Evolutionary conservation across 306 rosid species (phyloP), one percentile per base, ranked within the genome.

Genomic region (Fragaria iinumae): DNA sequence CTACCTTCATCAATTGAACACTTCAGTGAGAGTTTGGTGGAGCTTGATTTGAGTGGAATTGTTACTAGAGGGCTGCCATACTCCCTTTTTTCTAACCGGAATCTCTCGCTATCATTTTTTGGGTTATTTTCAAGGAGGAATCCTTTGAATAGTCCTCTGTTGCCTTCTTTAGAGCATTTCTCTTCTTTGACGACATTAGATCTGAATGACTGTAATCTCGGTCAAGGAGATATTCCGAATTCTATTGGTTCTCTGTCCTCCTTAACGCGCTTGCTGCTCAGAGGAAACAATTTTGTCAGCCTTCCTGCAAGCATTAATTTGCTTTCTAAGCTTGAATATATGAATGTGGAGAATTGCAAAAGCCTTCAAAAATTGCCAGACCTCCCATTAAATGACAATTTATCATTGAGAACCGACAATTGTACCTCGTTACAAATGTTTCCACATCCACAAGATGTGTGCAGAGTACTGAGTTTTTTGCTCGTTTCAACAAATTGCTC

Each of bases 361-460:
- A 80, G 49, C 47, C 80, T 80, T 23, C 3, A 17, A 32, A 23
- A 29, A 13, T 75, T 80, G 66, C 84, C 84, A 2, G n/a, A 80
- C 5, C 62, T 80, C 4, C 75, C 84, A 1, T 11, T 66, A 59
- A 69, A 67, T 50, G 17, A 41, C 60, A 23, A 0, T 70, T 39
- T 69, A 77, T 38, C 62, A 52, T 36, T 45, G 5, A 34, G 45
- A 47, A 48, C 21, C 16, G 25, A 23, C 5, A 56, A 56, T 56
- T 52, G 57, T 52, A 52, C 57, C 16, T 49, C 55, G 20, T 49
- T 49, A 13, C 55, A 49, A 16, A 14, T 49, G 55, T 49, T 49
- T 49, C 55, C 55, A 49, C 55, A 49, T 49, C 55, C 55, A 49
- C 55, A 49, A 16, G 50, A 45, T 12, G 55, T 49, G 55, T 49